Evolutionary conservation across 495 filamentous ascomycete genomes (phyloP).

Genomic region (Trichoderma virens): DNA sequence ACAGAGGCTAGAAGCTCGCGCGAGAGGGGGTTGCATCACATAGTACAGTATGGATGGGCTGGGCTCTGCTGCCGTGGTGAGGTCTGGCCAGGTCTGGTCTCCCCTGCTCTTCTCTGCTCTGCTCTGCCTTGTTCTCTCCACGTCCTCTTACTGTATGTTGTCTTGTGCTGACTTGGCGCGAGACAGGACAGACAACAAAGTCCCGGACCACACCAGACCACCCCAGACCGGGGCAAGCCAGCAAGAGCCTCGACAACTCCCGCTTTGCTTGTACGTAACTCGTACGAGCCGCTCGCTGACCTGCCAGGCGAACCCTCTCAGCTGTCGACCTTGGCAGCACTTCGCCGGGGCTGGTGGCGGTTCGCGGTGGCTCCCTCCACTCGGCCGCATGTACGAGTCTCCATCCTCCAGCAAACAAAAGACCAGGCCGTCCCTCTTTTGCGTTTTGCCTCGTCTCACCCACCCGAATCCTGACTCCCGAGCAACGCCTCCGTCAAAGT

Average conservation of each 20-base stretch:
- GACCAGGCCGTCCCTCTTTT: constrained; percentile 4
- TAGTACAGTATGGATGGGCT: too few species aligned
- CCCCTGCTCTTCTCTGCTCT: too few species aligned
- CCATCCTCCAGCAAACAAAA: constrained; percentile 5
- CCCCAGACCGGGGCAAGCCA: too few species aligned
- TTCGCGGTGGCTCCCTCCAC: background rate
- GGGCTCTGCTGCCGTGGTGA: too few species aligned
- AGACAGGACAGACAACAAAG: too few species aligned
- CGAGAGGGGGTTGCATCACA: too few species aligned
- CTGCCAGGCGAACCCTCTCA: background rate
- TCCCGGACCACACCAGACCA: too few species aligned
- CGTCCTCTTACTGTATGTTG: too few species aligned
- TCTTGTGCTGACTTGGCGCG: too few species aligned
- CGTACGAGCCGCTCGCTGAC: background rate
- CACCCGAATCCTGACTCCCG: background rate
- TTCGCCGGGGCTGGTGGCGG: constrained; percentile 7
- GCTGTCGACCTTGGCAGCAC: constrained; percentile 4
- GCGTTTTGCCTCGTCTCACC: constrained; percentile 7
- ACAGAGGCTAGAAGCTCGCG: too few species aligned
- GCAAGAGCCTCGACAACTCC: background rate
- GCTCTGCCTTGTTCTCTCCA: too few species aligned
- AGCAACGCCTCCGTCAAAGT: background rate
- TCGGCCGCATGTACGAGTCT: background rate
- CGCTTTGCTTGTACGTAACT: constrained; percentile 1
- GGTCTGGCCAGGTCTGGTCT: too few species aligned